These are phyloP conservation scores for Tulasnella sp. DNA, from an alignment of 768 basidiomycete genomes.

Conservation along the genomic window DNA sequence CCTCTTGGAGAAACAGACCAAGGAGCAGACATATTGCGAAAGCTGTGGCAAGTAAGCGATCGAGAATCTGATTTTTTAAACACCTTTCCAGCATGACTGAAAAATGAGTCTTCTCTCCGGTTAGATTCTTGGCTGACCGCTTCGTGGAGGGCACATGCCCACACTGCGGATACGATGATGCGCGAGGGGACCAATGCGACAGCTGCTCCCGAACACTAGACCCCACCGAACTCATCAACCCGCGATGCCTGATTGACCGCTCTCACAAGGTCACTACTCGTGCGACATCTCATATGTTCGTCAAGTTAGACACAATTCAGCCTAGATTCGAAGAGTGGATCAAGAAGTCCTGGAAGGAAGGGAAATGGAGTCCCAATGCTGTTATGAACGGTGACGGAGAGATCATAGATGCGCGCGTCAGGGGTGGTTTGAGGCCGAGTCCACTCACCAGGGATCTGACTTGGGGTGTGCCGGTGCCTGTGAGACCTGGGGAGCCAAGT, in stretches of 20 bases:
- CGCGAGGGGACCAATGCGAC: conserved; percentile 97
- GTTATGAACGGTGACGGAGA: conserved; percentile 83
- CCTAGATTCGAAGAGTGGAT: conserved; percentile 82
- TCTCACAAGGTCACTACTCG: conserved; percentile 65
- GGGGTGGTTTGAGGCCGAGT: conserved; percentile 73
- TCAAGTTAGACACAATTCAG: conserved; percentile 76
- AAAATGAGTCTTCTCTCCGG: background rate
- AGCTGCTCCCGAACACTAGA: conserved; percentile 85
- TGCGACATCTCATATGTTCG: conserved; percentile 83
- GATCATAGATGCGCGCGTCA: conserved; percentile 81
- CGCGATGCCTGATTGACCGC: conserved; percentile 84
- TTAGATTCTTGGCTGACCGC: conserved; percentile 88
- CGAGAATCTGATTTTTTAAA: too few relatives aligned
- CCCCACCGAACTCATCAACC: conserved; percentile 85
- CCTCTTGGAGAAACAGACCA: conserved; percentile 69
- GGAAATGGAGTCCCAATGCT: conserved; percentile 88
- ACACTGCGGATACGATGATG: conserved; percentile 84
- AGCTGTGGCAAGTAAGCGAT: conserved; percentile 63
- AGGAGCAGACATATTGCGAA: conserved; percentile 92
- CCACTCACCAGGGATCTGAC: conserved; percentile 88
- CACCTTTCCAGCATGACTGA: conserved; percentile 4
- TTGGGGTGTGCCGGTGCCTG: conserved; percentile 93
- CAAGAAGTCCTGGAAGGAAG: conserved; percentile 59
- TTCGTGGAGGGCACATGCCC: conserved; percentile 98
- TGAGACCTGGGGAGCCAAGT: conserved; percentile 56